Base-by-base conservation (phyloP, 306 rosid species). In the Pterocarpus macrocarpus region DNA sequence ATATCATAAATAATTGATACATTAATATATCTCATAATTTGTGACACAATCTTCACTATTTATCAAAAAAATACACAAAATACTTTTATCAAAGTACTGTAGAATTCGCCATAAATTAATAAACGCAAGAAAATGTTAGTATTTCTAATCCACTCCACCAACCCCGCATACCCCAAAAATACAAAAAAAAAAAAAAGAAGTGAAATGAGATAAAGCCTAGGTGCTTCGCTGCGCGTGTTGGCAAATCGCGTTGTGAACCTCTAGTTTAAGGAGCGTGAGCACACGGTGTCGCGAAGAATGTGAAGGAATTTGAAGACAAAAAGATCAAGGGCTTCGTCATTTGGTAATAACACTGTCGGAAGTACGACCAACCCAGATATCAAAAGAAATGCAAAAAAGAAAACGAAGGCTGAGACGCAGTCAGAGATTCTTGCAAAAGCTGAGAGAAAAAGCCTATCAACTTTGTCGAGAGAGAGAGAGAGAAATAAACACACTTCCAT, bases 281-380 rank as follows among this genome's bases (percentile, higher is more conserved):
- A 22, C 1, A 62, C 1, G 17, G 10, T 0, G 6, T 7, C 0
- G 5, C 14, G 0, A 81, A 22, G 76, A 43, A 16, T 0, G 75
- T 71, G 78, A 36, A 32, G 13, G 65, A 44, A 36, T 61, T 2
- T 0, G 5, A 76, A 71, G 64, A 77, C 65, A 73, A 71, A 70
- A 79, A 58, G 59, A 59, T 68, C 16, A 69, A 76, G 57, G 69
- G 81, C 28, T 52, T 87, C 59, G 91, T 88, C 87, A 90, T 90
- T 84, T 71, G 89, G 85, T 68, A 86, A 88, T 85, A 85, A 88
- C 74, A 79, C 50, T 82, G 85, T 75, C 79, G 89, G 85, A 77
- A 63, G 81, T 88, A 88, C 85, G 71, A 76, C 47, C 17, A 41
- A 2, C 8, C 66, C 30, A 72, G 15, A 56, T 50, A 44, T 22